Evolutionary conservation across 2,329 filamentous ascomycete genomes (phyloP).

Genomic region (Zelopaecilomyces penicillatus): DNA sequence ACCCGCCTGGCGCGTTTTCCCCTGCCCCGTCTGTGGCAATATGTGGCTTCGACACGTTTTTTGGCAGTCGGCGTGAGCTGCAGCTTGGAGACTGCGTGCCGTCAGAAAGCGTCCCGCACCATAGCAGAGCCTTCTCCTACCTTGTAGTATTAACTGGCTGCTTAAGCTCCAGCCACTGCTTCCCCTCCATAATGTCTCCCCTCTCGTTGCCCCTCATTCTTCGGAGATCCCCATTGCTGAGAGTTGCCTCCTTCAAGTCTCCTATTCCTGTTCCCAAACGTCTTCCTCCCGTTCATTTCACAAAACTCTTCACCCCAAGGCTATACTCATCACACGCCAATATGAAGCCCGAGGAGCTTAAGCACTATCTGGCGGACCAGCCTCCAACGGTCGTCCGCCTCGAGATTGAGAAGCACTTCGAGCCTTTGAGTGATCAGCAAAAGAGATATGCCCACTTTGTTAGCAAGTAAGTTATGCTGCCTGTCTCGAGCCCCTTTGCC

Average conservation of each 20-base stretch:
- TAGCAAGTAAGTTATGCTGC: conserved; percentile 51
- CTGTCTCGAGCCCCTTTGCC: background rate
- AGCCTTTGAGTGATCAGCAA: conserved; percentile 63
- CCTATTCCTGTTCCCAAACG: conserved; percentile 7
- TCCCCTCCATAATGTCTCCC: conserved; percentile 22
- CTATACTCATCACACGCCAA: conserved; percentile 23
- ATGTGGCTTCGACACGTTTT: conserved; percentile 8
- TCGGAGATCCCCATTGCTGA: conserved; percentile 26
- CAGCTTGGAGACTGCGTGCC: conserved; percentile 4
- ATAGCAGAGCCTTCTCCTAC: background rate
- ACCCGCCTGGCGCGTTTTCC: background rate
- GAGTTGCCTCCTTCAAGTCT: conserved; percentile 21
- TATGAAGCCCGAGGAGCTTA: conserved; percentile 53
- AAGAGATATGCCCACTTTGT: conserved; percentile 90
- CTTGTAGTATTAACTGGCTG: conserved; percentile 3
- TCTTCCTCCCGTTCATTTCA: conserved; percentile 11
- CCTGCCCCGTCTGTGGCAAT: conserved; percentile 4
- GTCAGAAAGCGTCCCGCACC: conserved; percentile 6
- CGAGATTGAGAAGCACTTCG: conserved; percentile 88
- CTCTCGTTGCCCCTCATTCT: conserved; percentile 26
- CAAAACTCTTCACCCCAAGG: conserved; percentile 8
- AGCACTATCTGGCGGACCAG: conserved; percentile 82
- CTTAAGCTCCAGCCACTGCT: conserved; percentile 9
- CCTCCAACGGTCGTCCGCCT: conserved; percentile 83
- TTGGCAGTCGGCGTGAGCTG: background rate